Conservation (phyloP, 768 basidiomycete species). For the Tephrocybe sp. region DNA sequence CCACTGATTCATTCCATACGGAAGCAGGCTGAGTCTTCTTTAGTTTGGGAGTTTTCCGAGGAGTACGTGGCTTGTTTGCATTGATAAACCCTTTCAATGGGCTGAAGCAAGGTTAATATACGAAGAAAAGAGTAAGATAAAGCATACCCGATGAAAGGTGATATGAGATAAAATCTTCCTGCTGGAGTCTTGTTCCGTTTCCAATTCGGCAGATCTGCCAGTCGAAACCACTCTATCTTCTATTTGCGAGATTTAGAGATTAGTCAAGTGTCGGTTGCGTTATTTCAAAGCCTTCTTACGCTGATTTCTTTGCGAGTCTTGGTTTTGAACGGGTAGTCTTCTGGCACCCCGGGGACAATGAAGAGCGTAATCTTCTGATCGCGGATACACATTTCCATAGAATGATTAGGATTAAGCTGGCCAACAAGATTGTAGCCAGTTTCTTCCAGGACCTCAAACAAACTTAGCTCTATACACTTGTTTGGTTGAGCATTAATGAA, state of each 20-base stretch:
- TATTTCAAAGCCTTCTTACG: conserved; percentile 43
- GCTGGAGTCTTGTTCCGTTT: conserved; percentile 64
- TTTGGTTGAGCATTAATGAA: conserved; percentile 2
- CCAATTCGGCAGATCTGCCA: conserved; percentile 92
- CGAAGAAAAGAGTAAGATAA: neutral
- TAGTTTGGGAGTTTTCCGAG: conserved; percentile 33
- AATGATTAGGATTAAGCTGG: conserved; percentile 61
- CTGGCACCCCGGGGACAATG: conserved; percentile 84
- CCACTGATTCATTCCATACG: neutral
- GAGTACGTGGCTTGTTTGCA: conserved; percentile 52
- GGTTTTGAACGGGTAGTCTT: conserved; percentile 87
- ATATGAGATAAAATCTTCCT: conserved; percentile 92
- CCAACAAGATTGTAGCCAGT: conserved; percentile 88
- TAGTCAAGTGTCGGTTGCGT: conserved; percentile 9
- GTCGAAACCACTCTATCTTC: conserved; percentile 96
- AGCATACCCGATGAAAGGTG: conserved; percentile 85
- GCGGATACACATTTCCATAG: conserved; percentile 82
- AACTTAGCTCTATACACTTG: conserved; percentile 5
- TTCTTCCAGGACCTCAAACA: conserved; percentile 84
- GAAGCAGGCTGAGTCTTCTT: conserved; percentile 18
- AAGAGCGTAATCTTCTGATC: conserved; percentile 91
- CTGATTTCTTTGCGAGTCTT: conserved; percentile 98
- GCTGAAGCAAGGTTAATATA: conserved; percentile 28
- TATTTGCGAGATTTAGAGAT: conserved; percentile 28
- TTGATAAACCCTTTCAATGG: conserved; percentile 67